Conservation (phyloP, 2,329 filamentous ascomycete genomes). For the Orbilia quercus region DNA sequence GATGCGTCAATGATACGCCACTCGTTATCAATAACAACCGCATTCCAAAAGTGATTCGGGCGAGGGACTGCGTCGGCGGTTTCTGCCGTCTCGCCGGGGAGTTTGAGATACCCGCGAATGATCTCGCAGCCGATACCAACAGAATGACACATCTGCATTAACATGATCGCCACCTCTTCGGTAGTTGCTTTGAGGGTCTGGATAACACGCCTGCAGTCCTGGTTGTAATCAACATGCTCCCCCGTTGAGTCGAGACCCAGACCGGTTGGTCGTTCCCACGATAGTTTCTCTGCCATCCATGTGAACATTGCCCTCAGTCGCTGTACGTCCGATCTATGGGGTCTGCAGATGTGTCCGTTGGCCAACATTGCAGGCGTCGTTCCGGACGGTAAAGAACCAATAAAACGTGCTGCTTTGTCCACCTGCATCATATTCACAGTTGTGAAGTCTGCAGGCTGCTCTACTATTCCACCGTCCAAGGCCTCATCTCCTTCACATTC, state of each 20-base stretch:
- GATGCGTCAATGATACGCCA: slow-evolving; percentile 98
- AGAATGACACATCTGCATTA: slow-evolving; percentile 91
- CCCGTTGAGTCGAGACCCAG: slow-evolving; percentile 40
- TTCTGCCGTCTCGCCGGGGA: slow-evolving; percentile 84
- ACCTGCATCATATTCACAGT: slow-evolving; percentile 82
- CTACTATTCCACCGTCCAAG: slow-evolving; percentile 83
- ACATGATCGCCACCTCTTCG: slow-evolving; percentile 87
- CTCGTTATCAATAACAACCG: slow-evolving; percentile 89
- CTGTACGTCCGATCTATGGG: slow-evolving; percentile 93
- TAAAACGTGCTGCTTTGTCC: slow-evolving; percentile 94
- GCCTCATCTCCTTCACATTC: slow-evolving; percentile 90
- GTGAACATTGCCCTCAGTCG: slow-evolving; percentile 93
- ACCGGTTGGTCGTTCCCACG: slow-evolving; percentile 80
- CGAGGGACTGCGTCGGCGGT: slow-evolving; percentile 79
- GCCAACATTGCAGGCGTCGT: slow-evolving; percentile 84
- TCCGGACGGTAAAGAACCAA: slow-evolving; percentile 82
- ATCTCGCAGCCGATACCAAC: slow-evolving; percentile 89
- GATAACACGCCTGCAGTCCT: slow-evolving; percentile 85
- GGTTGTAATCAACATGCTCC: slow-evolving; percentile 80
- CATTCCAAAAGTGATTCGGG: slow-evolving; percentile 98
- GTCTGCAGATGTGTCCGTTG: slow-evolving; percentile 90
- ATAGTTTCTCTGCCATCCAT: slow-evolving; percentile 94
- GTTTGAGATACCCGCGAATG: slow-evolving; percentile 88
- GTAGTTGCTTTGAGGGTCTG: slow-evolving; percentile 84
- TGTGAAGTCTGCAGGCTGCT: slow-evolving; percentile 82